phyloP scores from a whole-genome alignment of 495 filamentous ascomycete species.

The Podospora australis region DNA sequence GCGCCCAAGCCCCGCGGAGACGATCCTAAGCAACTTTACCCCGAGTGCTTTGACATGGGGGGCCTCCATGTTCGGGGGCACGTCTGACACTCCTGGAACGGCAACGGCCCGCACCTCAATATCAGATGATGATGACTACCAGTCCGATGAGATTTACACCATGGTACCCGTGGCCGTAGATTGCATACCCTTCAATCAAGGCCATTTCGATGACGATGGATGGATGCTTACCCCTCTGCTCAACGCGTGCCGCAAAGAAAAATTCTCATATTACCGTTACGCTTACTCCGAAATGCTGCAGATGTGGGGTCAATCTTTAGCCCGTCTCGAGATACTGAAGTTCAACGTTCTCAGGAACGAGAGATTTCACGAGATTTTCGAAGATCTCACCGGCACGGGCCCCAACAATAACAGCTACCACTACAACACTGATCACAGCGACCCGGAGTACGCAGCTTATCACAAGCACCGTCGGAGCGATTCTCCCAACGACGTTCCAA shows the following conservation, averaged over 20 bases:
- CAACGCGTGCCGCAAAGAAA: constrained; percentile 50
- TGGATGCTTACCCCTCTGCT: constrained; percentile 61
- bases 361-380: too few species aligned
- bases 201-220: constrained; percentile 72
- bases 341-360: constrained; percentile 59
- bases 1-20: constrained; percentile 60
- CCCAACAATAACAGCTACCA: constrained; percentile 5
- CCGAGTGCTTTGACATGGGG: constrained; percentile 62
- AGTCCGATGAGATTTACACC: constrained; percentile 34
- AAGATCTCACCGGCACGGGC: too few species aligned
- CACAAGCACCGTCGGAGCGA: constrained; percentile 20
- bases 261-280: constrained; percentile 66
- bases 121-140: constrained; percentile 42
- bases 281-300: constrained; percentile 77
- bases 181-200: constrained; percentile 66
- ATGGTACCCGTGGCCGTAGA: constrained; percentile 47
- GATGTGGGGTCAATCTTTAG: constrained; percentile 71
- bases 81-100: constrained; percentile 33
- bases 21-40: constrained; percentile 53
- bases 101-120: constrained; percentile 40
- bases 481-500: constrained; percentile 16
- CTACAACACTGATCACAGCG: constrained; percentile 16
- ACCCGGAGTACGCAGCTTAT: constrained; percentile 28
- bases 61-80: constrained; percentile 49
- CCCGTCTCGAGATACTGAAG: constrained; percentile 75